A percentile compares a stretch with the other conserved stretches of the same genome.
Evolutionary conservation across 2,329 filamentous ascomycete genomes (phyloP).

Genomic region (Colletotrichum tanaceti): DNA sequence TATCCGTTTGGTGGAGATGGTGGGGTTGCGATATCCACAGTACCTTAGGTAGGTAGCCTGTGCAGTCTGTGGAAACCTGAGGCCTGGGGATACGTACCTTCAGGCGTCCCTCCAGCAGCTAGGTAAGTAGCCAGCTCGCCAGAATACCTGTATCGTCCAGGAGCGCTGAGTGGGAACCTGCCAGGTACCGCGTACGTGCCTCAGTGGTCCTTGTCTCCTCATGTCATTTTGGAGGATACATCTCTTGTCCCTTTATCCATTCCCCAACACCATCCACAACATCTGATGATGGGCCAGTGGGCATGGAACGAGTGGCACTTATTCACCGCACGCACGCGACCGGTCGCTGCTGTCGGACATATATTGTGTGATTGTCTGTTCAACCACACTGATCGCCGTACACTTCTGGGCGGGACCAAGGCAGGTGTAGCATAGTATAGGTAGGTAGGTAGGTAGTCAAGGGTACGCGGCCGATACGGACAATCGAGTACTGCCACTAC

Average conservation of each 20-base stretch:
- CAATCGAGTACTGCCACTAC: too few species aligned
- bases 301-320: slow-evolving; percentile 29
- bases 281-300: slow-evolving; percentile 22
- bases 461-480: background rate
- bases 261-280: slow-evolving; percentile 17
- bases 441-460: too few species aligned
- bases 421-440: too few species aligned
- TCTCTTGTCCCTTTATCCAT: slow-evolving; percentile 5
- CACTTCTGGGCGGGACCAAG: background rate
- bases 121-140: background rate
- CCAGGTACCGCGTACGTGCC: slow-evolving; percentile 9
- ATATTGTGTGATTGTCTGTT: background rate
- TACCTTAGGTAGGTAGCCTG: too few species aligned
- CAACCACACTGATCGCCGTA: background rate
- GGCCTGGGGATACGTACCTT: slow-evolving; percentile 4
- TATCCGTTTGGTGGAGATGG: slow-evolving; percentile 21
- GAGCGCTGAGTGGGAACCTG: slow-evolving; percentile 17
- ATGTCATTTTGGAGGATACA: slow-evolving; percentile 23
- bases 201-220: slow-evolving; percentile 31
- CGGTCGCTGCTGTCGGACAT: background rate
- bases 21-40: slow-evolving; percentile 4
- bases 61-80: background rate
- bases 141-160: background rate
- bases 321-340: slow-evolving; percentile 20
- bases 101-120: background rate